Percentiles rank a stretch among this genome's conserved stretches.
Conservation (phyloP, 2,329 filamentous ascomycete genomes). For the Cladosporium halotolerans region DNA sequence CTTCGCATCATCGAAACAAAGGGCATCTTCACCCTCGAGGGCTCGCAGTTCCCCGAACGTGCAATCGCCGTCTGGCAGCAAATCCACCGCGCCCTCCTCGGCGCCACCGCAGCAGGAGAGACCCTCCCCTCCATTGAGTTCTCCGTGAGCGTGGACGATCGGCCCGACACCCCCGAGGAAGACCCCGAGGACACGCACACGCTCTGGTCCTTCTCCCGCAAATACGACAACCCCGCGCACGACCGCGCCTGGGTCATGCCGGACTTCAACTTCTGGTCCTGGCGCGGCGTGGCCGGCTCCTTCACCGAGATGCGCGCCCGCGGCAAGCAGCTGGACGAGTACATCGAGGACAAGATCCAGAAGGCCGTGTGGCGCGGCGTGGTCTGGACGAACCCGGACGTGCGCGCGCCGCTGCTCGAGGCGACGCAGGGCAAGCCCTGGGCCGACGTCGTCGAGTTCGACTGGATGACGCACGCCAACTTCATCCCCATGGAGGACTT, state of each 20-base stretch:
- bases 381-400: conserved; percentile 22
- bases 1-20: conserved; percentile 23
- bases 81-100: conserved; percentile 39
- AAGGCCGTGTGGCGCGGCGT: conserved; percentile 29
- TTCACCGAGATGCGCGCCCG: conserved; percentile 18
- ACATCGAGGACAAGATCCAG: conserved; percentile 22
- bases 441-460: conserved; percentile 31
- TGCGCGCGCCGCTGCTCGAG: conserved; percentile 28
- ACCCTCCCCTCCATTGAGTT: conserved; percentile 44
- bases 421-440: conserved; percentile 28
- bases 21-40: conserved; percentile 22
- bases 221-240: conserved; percentile 19
- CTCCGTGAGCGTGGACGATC: conserved; percentile 37
- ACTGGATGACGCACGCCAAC: conserved; percentile 16
- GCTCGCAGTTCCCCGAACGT: conserved; percentile 16
- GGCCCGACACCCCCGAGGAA: conserved; percentile 6
- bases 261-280: conserved; percentile 47
- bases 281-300: conserved; percentile 30
- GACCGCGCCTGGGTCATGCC: conserved; percentile 46
- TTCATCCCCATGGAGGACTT: conserved; percentile 22
- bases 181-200: conserved; percentile 15
- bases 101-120: conserved; percentile 31
- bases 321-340: conserved; percentile 18
- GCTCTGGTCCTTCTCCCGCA: conserved; percentile 19
- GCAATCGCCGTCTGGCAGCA: conserved; percentile 37